Percentiles rank a stretch among this genome's conserved stretches.
Conservation (phyloP, 2,329 filamentous ascomycete genomes). For the Neurospora sp. region DNA sequence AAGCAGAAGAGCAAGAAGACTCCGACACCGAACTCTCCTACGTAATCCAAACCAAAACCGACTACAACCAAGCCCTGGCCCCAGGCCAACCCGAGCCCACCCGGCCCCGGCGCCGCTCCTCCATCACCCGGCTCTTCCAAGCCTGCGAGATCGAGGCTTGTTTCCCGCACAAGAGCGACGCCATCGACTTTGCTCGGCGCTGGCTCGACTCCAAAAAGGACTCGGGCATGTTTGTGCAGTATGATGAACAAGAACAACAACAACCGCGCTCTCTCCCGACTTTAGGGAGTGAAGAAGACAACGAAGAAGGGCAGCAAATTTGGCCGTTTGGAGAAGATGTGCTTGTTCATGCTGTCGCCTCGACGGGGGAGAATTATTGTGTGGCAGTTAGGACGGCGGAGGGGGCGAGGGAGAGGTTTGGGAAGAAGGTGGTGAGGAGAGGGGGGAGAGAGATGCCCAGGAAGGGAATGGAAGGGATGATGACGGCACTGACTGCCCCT, state of each 20-base stretch:
- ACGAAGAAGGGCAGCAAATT: constrained; percentile 9
- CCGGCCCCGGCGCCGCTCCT: not conserved
- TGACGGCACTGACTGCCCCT: too few species aligned
- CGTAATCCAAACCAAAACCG: constrained; percentile 31
- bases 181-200: constrained; percentile 25
- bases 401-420: constrained; percentile 17
- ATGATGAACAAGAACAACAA: constrained; percentile 13
- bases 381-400: constrained; percentile 27
- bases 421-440: constrained; percentile 6
- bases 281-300: not conserved
- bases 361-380: constrained; percentile 31
- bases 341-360: constrained; percentile 31
- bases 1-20: not conserved
- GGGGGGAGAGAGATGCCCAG: not conserved
- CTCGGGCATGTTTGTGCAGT: constrained; percentile 21
- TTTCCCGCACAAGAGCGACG: constrained; percentile 25
- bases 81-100: not conserved
- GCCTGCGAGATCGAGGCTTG: constrained; percentile 29
- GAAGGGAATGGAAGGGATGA: not conserved
- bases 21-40: constrained; percentile 25
- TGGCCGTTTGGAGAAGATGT: constrained; percentile 38
- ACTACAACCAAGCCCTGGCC: constrained; percentile 25
- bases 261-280: not conserved
- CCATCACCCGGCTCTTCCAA: constrained; percentile 15
- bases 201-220: constrained; percentile 15